Percentiles rank a stretch among this genome's conserved stretches.
These are phyloP conservation scores for Phlebiopsis gigantea DNA, from an alignment of 768 basidiomycete species.

Conservation along the genomic window DNA sequence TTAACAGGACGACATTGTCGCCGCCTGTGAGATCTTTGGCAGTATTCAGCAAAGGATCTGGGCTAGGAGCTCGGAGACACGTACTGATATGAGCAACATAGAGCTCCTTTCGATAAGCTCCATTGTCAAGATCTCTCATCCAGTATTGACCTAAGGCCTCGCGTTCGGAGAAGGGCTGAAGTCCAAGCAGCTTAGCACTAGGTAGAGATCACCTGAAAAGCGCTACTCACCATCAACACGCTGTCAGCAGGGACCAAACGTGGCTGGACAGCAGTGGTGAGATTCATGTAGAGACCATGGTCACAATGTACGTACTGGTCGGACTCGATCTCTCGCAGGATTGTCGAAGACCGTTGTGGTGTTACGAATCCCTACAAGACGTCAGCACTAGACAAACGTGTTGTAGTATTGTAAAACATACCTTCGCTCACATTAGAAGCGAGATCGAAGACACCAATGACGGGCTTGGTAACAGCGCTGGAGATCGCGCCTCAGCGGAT, in stretches of 20 bases:
- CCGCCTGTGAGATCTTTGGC: conserved; percentile 64
- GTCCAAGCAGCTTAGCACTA: not conserved
- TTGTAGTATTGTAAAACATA: too few relatives aligned
- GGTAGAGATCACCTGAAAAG: not conserved
- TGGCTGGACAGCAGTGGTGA: conserved; percentile 43
- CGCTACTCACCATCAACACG: conserved; percentile 66
- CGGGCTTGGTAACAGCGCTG: conserved; percentile 93
- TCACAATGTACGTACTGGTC: conserved; percentile 48
- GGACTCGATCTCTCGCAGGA: conserved; percentile 79
- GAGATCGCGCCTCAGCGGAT: not conserved
- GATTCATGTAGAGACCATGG: not conserved
- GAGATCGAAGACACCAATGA: conserved; percentile 93
- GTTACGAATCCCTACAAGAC: too few relatives aligned
- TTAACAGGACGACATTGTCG: conserved; percentile 78
- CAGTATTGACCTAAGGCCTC: conserved; percentile 95
- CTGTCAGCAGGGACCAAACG: conserved; percentile 84
- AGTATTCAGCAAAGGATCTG: conserved; percentile 3
- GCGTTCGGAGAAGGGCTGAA: conserved; percentile 79
- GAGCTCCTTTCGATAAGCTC: conserved; percentile 73
- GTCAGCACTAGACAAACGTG: too few relatives aligned
- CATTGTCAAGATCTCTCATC: conserved; percentile 93
- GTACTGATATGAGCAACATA: conserved; percentile 92
- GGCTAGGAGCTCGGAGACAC: conserved; percentile 18
- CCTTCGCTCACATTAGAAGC: conserved; percentile 94
- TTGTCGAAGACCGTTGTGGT: conserved; percentile 98